Evolutionary conservation across 345 rosid species (phyloP), one percentile per base, ranked within the genome.

Genomic region (Citrus maxima): DNA sequence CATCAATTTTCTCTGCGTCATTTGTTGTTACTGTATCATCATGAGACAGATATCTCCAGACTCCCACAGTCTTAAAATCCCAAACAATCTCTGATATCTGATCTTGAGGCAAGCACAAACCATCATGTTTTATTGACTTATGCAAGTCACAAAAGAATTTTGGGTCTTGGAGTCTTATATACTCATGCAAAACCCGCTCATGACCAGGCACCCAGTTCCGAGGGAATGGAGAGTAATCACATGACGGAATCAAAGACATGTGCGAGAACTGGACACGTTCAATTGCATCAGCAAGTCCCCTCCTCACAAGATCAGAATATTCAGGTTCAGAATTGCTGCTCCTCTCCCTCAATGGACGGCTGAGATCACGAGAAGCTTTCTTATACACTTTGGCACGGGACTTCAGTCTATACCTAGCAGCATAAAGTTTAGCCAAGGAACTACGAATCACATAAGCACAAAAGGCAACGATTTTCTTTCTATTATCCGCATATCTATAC

Each of bases 351-450:
- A 96, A 78, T 5, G 98, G 97, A 62, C 72, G 86, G 80, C 99
- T 89, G 70, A 96, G 94, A 90, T 96, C 82, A 46, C 99, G 92
- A 56, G 94, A 82, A 69, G 97, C 98, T 75, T 91, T 89, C 79
- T 78, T 88, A 75, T 96, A 94, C 34, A 96, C 99, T 87, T 93
- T 96, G 59, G 99, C 98, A 81, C 97, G 98, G 18, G 99, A 96
- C 79, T 91, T 96, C 66, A 96, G 88, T 77, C 95, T 93, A 81
- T 94, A 94, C 88, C 98, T 89, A 21, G 99, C 97, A 75, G 99
- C 99, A 76, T 94, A 96, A 54, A 94, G 90, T 85, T 94, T 96
- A 78, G 98, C 99, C 81, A 96, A 80, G 27, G 99, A 96, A 84
- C 98, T 93, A 79, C 98, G 90, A 69, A 96, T 89, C 32, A 96